Evolutionary conservation across 2,329 filamentous ascomycete genomes (phyloP), one percentile per base, ranked within the genome.

Genomic region (Cladophialophora psammophila): DNA sequence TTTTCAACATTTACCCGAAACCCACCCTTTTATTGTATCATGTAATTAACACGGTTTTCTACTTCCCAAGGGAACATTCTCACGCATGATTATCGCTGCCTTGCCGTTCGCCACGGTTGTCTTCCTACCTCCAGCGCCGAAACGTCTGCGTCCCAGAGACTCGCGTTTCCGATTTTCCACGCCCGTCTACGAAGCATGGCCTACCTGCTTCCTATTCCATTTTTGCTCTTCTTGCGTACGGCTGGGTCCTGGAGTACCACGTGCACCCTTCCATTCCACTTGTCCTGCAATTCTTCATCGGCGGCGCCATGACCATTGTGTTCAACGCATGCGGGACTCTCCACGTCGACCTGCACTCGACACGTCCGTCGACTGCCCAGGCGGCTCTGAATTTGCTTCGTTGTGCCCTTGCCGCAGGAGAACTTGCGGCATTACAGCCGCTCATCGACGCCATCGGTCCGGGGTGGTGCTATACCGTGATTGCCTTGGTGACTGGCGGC

Each of bases 11-110:
- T 26, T 26, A 26, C 26, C 26, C 26, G 5, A 31, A 32, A 45
- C 45, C n/a, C 26, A 9, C 10, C 18, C 26, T 48, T 13, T 50
- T n/a, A 15, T 6, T 60, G n/a, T 40, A 20, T 36, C 26, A 31
- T 20, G 4, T 48, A 4, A 20, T 50, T 32, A 48, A 48, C 42
- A n/a, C 26, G 9, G 56, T 18, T 20, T 53, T 18, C 35, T 20
- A 31, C 58, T 48, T 15, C 40, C 73, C 74, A 26, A 67, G 65
- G 65, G 20, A 72, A 61, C 32, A 69, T 82, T 6, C 68, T 83
- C 2, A 81, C 83, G 63, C 78, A 75, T 71, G 81, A 82, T 38
- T 83, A 80, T 69, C 73, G 75, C 2, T 74, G 76, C 7, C 71
- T 78, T 10, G 78, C 77, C 5, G 71, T 70, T 34, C 58, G 70